Evolutionary conservation across 257 asterid species (phyloP).

Genomic region (Solanum sejunctum): DNA sequence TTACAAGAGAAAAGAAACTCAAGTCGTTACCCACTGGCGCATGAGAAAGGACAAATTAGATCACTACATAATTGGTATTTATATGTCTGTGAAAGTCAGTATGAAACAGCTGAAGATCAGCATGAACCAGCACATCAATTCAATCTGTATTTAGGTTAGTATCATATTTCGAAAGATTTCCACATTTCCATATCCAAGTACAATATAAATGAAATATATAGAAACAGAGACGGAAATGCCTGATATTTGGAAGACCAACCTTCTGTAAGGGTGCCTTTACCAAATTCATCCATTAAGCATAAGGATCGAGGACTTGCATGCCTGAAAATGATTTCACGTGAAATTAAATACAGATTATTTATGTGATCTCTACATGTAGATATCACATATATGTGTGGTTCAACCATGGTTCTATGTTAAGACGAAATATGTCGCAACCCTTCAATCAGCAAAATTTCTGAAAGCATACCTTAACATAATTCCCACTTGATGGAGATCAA

Average conservation of each 20-base stretch:
- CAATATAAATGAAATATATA: neutral
- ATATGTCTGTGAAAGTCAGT: neutral
- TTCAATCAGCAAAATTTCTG: neutral
- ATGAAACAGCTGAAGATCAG: neutral
- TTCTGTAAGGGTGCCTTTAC: conserved; percentile 95
- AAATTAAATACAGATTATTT: neutral
- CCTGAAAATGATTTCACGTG: conserved; percentile 25
- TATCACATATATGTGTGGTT: neutral
- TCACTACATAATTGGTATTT: neutral
- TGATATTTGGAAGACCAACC: conserved; percentile 33
- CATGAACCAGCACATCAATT: neutral
- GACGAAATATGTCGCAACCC: neutral
- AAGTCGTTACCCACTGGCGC: neutral
- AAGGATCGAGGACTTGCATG: conserved; percentile 82
- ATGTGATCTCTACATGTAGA: neutral
- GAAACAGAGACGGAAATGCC: neutral
- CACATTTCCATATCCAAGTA: neutral
- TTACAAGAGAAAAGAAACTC: neutral
- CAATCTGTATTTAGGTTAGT: neutral
- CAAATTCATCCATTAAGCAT: conserved; percentile 92
- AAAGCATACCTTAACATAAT: conserved; percentile 73
- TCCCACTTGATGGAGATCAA: conserved; percentile 96
- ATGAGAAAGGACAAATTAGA: neutral
- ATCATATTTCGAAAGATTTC: neutral
- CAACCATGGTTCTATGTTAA: neutral